phyloP scores from a whole-genome alignment of 495 filamentous ascomycete species.

The Penicillium roqueforti region DNA sequence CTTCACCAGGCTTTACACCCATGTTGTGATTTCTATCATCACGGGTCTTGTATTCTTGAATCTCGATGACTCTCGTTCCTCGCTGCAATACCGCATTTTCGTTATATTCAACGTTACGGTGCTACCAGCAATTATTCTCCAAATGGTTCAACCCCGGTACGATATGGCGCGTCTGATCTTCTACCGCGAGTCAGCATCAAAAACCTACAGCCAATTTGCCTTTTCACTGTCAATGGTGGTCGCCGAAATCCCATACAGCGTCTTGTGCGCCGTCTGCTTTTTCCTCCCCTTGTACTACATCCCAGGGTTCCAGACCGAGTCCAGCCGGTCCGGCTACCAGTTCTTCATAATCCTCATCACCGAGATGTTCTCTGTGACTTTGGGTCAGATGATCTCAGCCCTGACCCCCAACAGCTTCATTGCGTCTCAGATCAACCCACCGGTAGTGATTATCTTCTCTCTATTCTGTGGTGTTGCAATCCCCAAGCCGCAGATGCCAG shows the following conservation, averaged over 20 bases:
- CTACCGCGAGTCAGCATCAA: conserved; percentile 73
- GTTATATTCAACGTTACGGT: conserved; percentile 80
- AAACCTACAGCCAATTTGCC: conserved; percentile 71
- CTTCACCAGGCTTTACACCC: conserved; percentile 74
- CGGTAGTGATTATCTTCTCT: conserved; percentile 72
- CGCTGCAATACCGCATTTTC: conserved; percentile 75
- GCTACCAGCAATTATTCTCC: conserved; percentile 69
- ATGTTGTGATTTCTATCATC: conserved; percentile 66
- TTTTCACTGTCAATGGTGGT: conserved; percentile 67
- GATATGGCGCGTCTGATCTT: conserved; percentile 69
- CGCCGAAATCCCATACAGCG: conserved; percentile 71
- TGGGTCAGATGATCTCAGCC: conserved; percentile 65
- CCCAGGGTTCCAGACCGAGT: conserved; percentile 52
- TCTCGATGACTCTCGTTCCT: conserved; percentile 61
- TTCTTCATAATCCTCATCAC: conserved; percentile 78
- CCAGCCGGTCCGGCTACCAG: conserved; percentile 68
- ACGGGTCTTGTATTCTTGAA: conserved; percentile 70
- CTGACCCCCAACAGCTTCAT: conserved; percentile 69
- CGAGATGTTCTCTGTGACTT: conserved; percentile 69
- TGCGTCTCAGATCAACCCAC: conserved; percentile 68
- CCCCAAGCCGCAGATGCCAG: conserved; percentile 67
- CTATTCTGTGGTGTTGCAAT: conserved; percentile 84
- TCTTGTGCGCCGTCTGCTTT: conserved; percentile 70
- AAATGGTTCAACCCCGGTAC: conserved; percentile 74
- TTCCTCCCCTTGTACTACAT: conserved; percentile 75